Percentiles rank a stretch among this genome's conserved stretches.
Evolutionary conservation across 2,329 filamentous ascomycete genomes (phyloP).

Genomic region (Fusarium pininemorale): DNA sequence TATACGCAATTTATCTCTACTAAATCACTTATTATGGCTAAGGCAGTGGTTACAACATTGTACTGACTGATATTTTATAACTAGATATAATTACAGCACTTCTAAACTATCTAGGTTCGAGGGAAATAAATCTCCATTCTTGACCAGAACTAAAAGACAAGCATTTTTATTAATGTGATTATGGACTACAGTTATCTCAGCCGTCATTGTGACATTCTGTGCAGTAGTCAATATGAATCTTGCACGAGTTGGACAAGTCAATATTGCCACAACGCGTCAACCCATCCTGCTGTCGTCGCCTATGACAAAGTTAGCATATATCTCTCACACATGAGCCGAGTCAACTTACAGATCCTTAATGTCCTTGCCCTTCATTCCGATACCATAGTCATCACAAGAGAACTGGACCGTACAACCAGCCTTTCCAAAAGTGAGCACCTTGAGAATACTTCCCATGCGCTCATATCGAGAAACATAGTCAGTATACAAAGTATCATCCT

Average conservation of each 20-base stretch:
- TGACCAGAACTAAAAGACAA: too few species aligned
- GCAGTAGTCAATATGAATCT: conserved; percentile 13
- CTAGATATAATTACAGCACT: too few species aligned
- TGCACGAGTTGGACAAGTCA: conserved; percentile 5
- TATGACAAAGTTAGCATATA: background rate
- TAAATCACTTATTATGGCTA: too few species aligned
- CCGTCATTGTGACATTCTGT: background rate
- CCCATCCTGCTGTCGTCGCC: background rate
- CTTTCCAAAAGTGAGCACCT: background rate
- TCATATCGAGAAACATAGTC: background rate
- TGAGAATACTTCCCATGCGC: conserved; percentile 12
- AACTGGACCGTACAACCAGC: conserved; percentile 11
- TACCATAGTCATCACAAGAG: conserved; percentile 10
- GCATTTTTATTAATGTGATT: background rate
- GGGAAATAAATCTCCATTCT: too few species aligned
- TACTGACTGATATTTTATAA: too few species aligned
- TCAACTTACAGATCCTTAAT: conserved; percentile 16
- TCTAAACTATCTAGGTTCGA: too few species aligned
- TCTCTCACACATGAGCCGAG: fast-evolving
- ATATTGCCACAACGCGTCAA: conserved; percentile 11
- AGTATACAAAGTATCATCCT: conserved; percentile 4
- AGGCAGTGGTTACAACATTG: too few species aligned
- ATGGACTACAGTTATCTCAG: fast-evolving
- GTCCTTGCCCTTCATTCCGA: conserved; percentile 15
- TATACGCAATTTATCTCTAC: too few species aligned